phyloP scores from a whole-genome alignment of 2,329 filamentous ascomycete species.

The Cytospora chrysosperma region DNA sequence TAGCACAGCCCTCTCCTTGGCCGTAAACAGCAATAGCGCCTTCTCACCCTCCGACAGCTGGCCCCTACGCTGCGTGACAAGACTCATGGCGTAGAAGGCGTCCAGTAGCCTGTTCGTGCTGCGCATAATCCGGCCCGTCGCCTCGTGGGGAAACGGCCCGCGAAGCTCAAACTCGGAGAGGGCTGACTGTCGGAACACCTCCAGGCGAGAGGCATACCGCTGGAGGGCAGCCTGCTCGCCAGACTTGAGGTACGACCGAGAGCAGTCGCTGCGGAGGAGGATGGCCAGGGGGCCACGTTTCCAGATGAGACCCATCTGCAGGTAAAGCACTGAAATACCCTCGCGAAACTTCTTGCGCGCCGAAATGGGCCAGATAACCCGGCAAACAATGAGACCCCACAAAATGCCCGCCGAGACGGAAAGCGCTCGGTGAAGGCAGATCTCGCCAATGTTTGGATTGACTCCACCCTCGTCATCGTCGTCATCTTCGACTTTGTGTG shows the following conservation, averaged over 20 bases:
- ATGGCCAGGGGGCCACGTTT: conserved; percentile 84
- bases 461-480: conserved; percentile 87
- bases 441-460: conserved; percentile 81
- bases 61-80: conserved; percentile 80
- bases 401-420: conserved; percentile 83
- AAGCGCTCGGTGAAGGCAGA: conserved; percentile 82
- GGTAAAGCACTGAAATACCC: conserved; percentile 84
- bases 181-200: conserved; percentile 70
- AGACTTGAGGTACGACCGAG: conserved; percentile 76
- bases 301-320: conserved; percentile 96
- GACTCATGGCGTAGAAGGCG: conserved; percentile 93
- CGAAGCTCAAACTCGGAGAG: conserved; percentile 85
- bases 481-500: conserved; percentile 74
- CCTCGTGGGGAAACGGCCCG: conserved; percentile 77
- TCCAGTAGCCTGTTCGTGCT: conserved; percentile 84
- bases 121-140: conserved; percentile 72
- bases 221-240: conserved; percentile 85
- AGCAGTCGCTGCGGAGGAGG: conserved; percentile 59
- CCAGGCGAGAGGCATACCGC: conserved; percentile 72
- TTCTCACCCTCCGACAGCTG: conserved; percentile 77
- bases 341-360: conserved; percentile 85
- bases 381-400: conserved; percentile 89
- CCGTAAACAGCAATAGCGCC: conserved; percentile 75
- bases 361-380: conserved; percentile 90
- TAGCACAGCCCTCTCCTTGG: conserved; percentile 73